Conservation (phyloP, 208 protist genomes). For the Trichomonas gallinae region DNA sequence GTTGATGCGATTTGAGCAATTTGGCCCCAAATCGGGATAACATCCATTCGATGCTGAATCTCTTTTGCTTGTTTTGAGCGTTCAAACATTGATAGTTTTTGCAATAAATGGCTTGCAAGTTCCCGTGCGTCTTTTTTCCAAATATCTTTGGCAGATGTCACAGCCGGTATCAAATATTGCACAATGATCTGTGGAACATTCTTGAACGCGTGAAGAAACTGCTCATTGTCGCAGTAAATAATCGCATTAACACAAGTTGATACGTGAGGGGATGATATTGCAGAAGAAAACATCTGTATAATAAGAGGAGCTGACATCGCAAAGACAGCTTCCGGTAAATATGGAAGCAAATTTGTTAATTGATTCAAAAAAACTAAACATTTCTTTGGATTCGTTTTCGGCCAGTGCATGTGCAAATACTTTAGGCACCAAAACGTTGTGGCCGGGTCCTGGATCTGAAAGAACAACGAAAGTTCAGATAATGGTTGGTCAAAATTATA, state of each 20-base stretch:
- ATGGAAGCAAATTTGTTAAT: not conserved
- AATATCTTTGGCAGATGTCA: not conserved
- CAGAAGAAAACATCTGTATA: not conserved
- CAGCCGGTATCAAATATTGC: not conserved
- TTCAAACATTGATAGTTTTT: not conserved
- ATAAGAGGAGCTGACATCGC: not conserved
- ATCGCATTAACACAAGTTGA: not conserved
- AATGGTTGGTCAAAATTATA: not conserved
- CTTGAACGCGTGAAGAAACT: not conserved
- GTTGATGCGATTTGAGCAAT: not conserved
- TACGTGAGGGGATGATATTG: not conserved
- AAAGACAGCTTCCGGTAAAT: not conserved
- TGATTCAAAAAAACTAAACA: not conserved
- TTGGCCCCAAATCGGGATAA: not conserved
- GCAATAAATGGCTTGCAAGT: not conserved
- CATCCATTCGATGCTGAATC: not conserved
- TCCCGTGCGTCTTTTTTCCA: not conserved
- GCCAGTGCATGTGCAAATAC: not conserved
- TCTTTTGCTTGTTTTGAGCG: not conserved
- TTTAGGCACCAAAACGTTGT: not conserved
- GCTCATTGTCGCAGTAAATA: not conserved
- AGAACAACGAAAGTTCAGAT: not conserved
- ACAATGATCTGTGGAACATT: not conserved
- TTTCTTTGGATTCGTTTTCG: not conserved
- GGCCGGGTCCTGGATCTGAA: not conserved